Base-by-base conservation (phyloP, 805 yeast genomes). In the Zygosaccharomyces gambellarensis region DNA sequence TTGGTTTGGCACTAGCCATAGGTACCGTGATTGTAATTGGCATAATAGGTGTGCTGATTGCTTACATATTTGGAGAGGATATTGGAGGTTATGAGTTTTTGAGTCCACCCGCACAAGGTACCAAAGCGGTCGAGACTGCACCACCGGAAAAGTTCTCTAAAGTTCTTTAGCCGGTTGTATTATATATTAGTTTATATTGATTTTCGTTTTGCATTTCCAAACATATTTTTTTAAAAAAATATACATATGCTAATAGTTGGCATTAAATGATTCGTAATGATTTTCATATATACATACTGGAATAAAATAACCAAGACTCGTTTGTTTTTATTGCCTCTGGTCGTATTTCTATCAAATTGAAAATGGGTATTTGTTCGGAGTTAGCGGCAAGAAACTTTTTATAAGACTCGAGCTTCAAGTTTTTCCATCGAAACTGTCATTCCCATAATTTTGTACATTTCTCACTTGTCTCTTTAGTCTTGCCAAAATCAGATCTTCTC, bases 1-100 rank as follows among this genome's bases (percentile, higher is more conserved):
- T 85, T 39, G 80, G 86, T 0, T 72, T 83, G 38, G 94, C 90
- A 0, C 70, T 83, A 47, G 81, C 92, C 0, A 56, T 86, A 29
- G 87, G 73, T 17, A 73, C 78, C 1, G 63, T 74, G 36, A 61
- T 69, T 42, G 64, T 64, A 17, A 58, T 69, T 47, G 85, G 75
- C 48, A 65, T 71, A 25, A 54, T 71, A 4, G 75, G 75, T 31
- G 72, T 64, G 5, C 56, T 60, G 42, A 58, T 62, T 38, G 57
- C 65, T 12, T 65, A 68, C 43, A 64, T 65, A 47, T 70, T 67
- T 58, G 45, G 45, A 11, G 71, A 64, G 46, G 67, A 68, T 45
- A 64, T 72, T 36, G 63, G 69, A 7, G 74, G 74, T 12, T 74
- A 78, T 55, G 66, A 63, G 34, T 75, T 81, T 11, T 58, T 81